Evolutionary conservation across 2,329 filamentous ascomycete species (phyloP), one percentile per base, ranked within the genome.

Genomic region (Juglanconis sp.): DNA sequence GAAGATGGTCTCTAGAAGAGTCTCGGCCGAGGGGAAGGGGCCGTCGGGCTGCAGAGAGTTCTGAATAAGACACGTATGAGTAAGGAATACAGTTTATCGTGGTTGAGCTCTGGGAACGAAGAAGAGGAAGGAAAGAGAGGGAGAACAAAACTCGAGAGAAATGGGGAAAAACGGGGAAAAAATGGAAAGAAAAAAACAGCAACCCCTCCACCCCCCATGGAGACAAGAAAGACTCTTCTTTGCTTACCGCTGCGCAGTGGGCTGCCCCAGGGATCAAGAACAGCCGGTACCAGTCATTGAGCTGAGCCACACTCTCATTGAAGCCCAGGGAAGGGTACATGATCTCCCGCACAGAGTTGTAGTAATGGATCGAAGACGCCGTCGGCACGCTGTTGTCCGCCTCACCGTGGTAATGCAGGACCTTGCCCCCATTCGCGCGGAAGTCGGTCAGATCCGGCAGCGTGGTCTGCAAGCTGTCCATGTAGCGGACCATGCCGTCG

Each of bases 201-300:
- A 24, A 24, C 24, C 0, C 24, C 24, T 2, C 24, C 24, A 0
- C 24, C 24, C 24, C 24, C 24, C 17, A 24, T 2, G 24, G 24
- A 24, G 24, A 24, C 24, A 24, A 24, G 24, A 24, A 24, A 24
- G 24, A 24, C 24, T 2, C 24, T 24, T 2, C 24, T 24, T 31
- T n/a, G 32, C 31, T 31, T 11, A 10, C 11, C 8, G n/a, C 7
- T 63, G 65, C 50, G 63, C 79, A 82, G 65, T 81, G 78, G 0
- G 60, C 67, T 77, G 80, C 79, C 0, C 77, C 78, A 8, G 76
- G 75, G 46, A 81, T 73, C 6, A 71, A 69, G 67, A 80, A 81
- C 64, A 79, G 74, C 5, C 68, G 64, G 70, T 78, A 84, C 67
- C 79, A 77, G 17, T 78, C 75, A 4, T 77, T 79, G 40, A 78